These are phyloP conservation scores for Talaromyces wortmannii DNA, from an alignment of 495 filamentous ascomycete species.

Conservation along the genomic window DNA sequence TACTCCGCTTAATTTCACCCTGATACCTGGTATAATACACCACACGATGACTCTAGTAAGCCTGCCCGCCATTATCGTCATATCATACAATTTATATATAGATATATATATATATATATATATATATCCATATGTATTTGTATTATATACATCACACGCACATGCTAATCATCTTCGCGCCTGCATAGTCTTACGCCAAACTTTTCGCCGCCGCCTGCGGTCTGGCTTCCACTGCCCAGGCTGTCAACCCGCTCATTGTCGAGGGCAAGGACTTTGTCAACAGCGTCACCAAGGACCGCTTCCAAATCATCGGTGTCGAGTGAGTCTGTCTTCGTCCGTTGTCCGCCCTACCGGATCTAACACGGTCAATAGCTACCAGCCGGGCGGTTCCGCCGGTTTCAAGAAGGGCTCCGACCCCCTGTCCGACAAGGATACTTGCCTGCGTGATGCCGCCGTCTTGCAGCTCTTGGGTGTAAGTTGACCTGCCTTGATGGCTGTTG, in stretches of 20 bases:
- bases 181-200: conserved; percentile 22
- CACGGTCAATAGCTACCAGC: conserved; percentile 60
- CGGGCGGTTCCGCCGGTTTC: conserved; percentile 80
- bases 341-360: neutral
- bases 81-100: neutral
- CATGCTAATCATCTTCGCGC: too few species aligned
- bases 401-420: conserved; percentile 65
- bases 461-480: conserved; percentile 61
- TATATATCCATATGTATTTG: neutral
- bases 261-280: conserved; percentile 80
- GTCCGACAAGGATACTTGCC: conserved; percentile 64
- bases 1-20: neutral
- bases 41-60: conserved; percentile 5
- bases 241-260: conserved; percentile 67
- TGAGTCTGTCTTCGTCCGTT: conserved; percentile 21
- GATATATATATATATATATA: too few species aligned
- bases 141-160: neutral
- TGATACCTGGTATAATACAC: neutral
- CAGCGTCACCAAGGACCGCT: conserved; percentile 65
- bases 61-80: neutral
- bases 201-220: conserved; percentile 33
- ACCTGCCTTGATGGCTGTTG: neutral
- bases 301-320: conserved; percentile 87
- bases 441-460: conserved; percentile 89
- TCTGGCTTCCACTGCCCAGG: conserved; percentile 47